phyloP scores from a whole-genome alignment of 352 stramenopile genomes.

The Globisporangium paddicum region DNA sequence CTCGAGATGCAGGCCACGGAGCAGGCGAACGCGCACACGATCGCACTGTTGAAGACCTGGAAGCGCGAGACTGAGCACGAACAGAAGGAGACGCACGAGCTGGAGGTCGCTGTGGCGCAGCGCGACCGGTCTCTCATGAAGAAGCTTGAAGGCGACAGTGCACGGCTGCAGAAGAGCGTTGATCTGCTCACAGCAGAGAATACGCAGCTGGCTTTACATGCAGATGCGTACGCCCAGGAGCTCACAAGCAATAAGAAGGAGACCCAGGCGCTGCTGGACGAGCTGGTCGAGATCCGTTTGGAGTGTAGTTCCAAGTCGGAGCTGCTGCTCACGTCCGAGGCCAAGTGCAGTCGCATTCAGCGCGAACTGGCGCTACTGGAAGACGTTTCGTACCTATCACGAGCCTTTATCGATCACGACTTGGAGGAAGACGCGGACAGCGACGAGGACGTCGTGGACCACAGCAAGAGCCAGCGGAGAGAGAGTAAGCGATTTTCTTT shows the following conservation, averaged over 20 bases:
- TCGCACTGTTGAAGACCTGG: conserved; percentile 43
- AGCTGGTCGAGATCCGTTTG: conserved; percentile 27
- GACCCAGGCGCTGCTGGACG: conserved; percentile 35
- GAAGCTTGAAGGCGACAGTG: conserved; percentile 40
- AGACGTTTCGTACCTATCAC: conserved; percentile 67
- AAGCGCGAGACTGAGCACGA: conserved; percentile 33
- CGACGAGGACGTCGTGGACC: conserved; percentile 26
- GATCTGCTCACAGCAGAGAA: conserved; percentile 29
- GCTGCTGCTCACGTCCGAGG: conserved; percentile 51
- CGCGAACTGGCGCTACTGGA: conserved; percentile 73
- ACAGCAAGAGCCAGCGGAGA: background rate
- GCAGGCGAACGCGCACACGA: conserved; percentile 29
- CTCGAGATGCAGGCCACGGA: conserved; percentile 27
- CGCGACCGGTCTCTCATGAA: conserved; percentile 37
- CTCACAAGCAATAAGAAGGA: conserved; percentile 27
- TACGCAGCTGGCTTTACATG: background rate
- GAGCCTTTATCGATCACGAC: conserved; percentile 62
- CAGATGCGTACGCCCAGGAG: conserved; percentile 9
- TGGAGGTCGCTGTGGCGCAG: conserved; percentile 28
- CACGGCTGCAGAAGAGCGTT: conserved; percentile 19
- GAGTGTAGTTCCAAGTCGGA: conserved; percentile 54
- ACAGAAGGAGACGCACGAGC: conserved; percentile 36
- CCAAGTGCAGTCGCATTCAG: conserved; percentile 63
- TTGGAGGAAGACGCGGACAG: conserved; percentile 66
- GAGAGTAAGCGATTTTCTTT: background rate